Percentiles rank a stretch among this genome's conserved stretches.
Conservation (phyloP, 179 eudicot genomes). For the Spergularia azorica region DNA sequence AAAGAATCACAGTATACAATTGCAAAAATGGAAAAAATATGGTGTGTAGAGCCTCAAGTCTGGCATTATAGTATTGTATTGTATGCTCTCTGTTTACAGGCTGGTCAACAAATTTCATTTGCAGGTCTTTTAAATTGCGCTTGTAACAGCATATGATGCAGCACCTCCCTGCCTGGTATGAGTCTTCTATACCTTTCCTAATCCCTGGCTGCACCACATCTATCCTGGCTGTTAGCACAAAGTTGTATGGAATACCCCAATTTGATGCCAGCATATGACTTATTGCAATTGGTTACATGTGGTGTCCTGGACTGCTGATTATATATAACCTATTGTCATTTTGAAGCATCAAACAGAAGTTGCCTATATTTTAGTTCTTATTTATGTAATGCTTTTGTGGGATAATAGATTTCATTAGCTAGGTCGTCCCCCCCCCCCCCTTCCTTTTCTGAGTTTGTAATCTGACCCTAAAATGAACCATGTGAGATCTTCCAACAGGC, state of each 20-base stretch:
- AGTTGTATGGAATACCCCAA: neutral
- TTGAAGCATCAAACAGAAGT: neutral
- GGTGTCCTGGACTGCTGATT: neutral
- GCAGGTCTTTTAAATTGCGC: conserved; percentile 6
- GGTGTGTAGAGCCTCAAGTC: neutral
- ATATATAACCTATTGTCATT: neutral
- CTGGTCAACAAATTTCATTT: neutral
- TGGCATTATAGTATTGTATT: neutral
- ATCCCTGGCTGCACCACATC: neutral
- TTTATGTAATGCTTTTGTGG: neutral
- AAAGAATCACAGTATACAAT: neutral
- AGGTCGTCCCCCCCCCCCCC: too few relatives aligned
- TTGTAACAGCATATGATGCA: conserved; percentile 4
- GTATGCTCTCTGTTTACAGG: neutral
- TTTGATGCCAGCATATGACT: neutral
- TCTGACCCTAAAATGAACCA: neutral
- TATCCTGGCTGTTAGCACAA: neutral
- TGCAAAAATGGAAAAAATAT: neutral
- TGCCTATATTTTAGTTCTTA: neutral
- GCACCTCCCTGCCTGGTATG: conserved; percentile 12
- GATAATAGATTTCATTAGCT: neutral
- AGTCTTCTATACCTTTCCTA: conserved; percentile 12
- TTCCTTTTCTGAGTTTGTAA: neutral
- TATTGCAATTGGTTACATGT: neutral
- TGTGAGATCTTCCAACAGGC: neutral